Evolutionary conservation across 371 early-diverging fungal species (phyloP).

Genomic region (Synchytrium microbalum): DNA sequence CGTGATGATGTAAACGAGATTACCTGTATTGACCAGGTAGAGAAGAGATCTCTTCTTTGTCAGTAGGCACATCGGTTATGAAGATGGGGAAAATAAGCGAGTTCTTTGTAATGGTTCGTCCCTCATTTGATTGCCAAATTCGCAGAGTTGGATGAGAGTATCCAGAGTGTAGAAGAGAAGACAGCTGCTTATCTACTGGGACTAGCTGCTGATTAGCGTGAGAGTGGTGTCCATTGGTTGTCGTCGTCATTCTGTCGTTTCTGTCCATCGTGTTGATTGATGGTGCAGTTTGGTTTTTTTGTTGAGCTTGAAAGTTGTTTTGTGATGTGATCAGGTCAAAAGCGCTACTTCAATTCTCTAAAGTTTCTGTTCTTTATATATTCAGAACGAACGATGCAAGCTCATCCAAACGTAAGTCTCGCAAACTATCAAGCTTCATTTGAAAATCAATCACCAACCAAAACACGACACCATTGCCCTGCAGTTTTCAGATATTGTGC

Average conservation of each 20-base stretch:
- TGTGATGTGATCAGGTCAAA: no score
- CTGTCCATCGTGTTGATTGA: background rate
- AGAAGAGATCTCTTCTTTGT: slow-evolving; percentile 62
- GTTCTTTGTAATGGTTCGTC: slow-evolving; percentile 44
- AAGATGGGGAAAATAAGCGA: slow-evolving; percentile 91
- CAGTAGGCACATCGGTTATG: slow-evolving; percentile 69
- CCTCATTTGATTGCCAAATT: slow-evolving; percentile 59
- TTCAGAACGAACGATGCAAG: background rate
- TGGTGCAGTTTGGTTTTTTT: no score
- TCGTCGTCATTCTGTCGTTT: background rate
- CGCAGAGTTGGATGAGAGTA: slow-evolving; percentile 75
- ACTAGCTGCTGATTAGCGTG: background rate
- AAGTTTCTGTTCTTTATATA: no score
- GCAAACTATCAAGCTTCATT: background rate
- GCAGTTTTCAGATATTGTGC: background rate
- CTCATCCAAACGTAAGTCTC: background rate
- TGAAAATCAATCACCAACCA: background rate
- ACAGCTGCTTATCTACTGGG: background rate
- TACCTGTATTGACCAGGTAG: slow-evolving; percentile 82
- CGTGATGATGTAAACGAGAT: background rate
- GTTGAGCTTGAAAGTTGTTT: no score
- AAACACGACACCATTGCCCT: background rate
- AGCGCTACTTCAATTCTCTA: no score
- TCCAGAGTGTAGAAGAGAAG: slow-evolving; percentile 67
- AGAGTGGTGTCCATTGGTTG: background rate